These are phyloP conservation scores for Trametes cinnabarina DNA, from an alignment of 768 basidiomycete species.

Conservation along the genomic window DNA sequence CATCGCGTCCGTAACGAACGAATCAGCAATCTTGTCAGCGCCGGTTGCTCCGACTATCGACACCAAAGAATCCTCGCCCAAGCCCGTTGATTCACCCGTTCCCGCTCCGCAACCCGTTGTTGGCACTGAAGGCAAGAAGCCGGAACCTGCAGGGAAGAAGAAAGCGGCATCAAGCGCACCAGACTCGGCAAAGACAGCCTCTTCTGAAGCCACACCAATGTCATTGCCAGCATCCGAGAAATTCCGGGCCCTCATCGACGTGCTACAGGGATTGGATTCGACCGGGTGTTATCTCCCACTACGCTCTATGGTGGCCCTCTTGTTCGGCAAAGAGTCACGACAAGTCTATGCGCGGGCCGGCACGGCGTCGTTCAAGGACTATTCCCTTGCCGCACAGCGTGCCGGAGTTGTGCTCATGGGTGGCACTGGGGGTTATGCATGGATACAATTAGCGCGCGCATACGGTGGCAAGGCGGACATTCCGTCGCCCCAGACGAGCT, in stretches of 20 bases:
- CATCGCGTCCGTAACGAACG: not conserved
- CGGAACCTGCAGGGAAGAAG: not conserved
- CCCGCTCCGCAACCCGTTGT: not conserved
- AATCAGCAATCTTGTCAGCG: too few relatives aligned
- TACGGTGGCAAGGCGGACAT: not conserved
- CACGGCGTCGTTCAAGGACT: slow-evolving; percentile 20
- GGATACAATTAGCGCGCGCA: slow-evolving; percentile 4
- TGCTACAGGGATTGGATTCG: not conserved
- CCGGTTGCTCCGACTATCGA: too few relatives aligned
- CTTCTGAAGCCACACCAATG: too few relatives aligned
- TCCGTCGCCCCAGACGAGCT: not conserved
- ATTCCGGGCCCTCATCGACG: slow-evolving; percentile 7
- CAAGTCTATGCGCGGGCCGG: slow-evolving; percentile 13
- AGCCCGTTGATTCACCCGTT: not conserved
- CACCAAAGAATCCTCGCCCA: too few relatives aligned
- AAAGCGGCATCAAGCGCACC: not conserved
- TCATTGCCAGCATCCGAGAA: not conserved
- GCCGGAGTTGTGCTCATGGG: slow-evolving; percentile 13
- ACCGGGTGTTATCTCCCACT: not conserved
- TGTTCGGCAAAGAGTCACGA: not conserved
- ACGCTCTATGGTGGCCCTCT: not conserved
- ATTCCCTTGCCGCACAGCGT: slow-evolving; percentile 20
- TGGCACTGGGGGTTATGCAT: not conserved
- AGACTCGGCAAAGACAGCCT: not conserved
- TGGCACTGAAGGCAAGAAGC: not conserved